A percentile compares a stretch with the other conserved stretches of the same genome.
phyloP scores from a whole-genome alignment of 805 yeast genomes.

The Wilhelminamyces savonicus region DNA sequence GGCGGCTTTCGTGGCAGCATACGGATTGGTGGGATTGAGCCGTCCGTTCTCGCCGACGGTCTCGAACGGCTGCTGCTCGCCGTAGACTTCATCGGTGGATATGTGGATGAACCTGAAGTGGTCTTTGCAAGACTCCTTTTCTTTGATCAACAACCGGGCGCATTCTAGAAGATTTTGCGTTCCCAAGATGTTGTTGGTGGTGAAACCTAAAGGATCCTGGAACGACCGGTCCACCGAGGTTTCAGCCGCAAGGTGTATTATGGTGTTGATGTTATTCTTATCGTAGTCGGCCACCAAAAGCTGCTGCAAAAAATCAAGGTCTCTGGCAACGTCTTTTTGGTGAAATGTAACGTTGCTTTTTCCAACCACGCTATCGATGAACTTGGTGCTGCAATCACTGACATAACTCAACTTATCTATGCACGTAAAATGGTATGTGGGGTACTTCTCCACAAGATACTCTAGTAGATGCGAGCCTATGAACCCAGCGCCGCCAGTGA shows the following conservation, averaged over 20 bases:
- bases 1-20: slow-evolving; percentile 52
- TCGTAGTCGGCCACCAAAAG: slow-evolving; percentile 9
- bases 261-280: slow-evolving; percentile 17
- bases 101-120: slow-evolving; percentile 32
- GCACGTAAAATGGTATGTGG: slow-evolving; percentile 31
- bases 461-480: slow-evolving; percentile 45
- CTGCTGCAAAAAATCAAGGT: slow-evolving; percentile 11
- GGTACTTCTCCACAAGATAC: slow-evolving; percentile 22
- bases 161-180: slow-evolving; percentile 44
- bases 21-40: slow-evolving; percentile 50
- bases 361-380: slow-evolving; percentile 5
- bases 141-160: slow-evolving; percentile 11
- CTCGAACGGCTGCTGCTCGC: slow-evolving; percentile 26
- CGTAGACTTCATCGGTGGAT: slow-evolving; percentile 58
- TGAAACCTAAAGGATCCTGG: slow-evolving; percentile 35
- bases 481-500: slow-evolving; percentile 57
- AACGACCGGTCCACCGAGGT: slow-evolving; percentile 51
- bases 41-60: slow-evolving; percentile 27
- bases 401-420: slow-evolving; percentile 45
- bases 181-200: slow-evolving; percentile 39
- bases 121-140: slow-evolving; percentile 2
- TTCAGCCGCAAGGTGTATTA: slow-evolving; percentile 52
- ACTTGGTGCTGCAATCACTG: slow-evolving; percentile 22
- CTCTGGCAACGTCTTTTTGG: slow-evolving; percentile 31
- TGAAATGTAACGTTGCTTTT: slow-evolving; percentile 16